These are phyloP conservation scores for Alternaria brassicicola DNA, from an alignment of 2,329 filamentous ascomycete species.

Conservation along the genomic window DNA sequence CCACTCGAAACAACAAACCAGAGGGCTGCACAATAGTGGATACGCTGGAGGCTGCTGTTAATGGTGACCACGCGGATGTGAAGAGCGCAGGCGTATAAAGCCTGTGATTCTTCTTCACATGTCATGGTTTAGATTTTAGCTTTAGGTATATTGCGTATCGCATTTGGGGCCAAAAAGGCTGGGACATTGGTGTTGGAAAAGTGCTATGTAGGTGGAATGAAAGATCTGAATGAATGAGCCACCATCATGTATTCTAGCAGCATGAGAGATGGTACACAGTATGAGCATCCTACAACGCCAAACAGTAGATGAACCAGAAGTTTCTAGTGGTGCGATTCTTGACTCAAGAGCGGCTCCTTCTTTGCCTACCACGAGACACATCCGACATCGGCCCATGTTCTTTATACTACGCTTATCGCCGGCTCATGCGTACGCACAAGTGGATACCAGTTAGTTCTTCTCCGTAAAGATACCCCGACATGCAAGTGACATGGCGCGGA, in stretches of 20 bases:
- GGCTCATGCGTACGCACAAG: conserved; percentile 2
- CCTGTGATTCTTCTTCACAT: not conserved
- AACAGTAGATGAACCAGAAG: not conserved
- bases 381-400: conserved; percentile 8
- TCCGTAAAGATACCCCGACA: not conserved
- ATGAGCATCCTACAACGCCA: not conserved
- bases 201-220: not conserved
- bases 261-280: not conserved
- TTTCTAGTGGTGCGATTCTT: not conserved
- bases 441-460: not conserved
- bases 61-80: conserved; percentile 30
- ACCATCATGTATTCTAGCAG: not conserved
- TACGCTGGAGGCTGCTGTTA: conserved; percentile 38
- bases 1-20: conserved; percentile 15
- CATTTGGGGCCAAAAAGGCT: not conserved
- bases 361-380: not conserved
- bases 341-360: not conserved
- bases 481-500: not conserved
- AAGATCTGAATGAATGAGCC: not conserved
- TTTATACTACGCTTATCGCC: conserved; percentile 8
- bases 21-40: conserved; percentile 31
- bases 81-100: conserved; percentile 26
- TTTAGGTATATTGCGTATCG: not conserved
- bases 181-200: not conserved
- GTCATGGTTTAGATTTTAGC: not conserved